These are phyloP conservation scores for sunflower (Helianthus annuus) DNA, from an alignment of 129 eudicot species.

Conservation along the genomic window HanXRQr2.0-SUNRISE NC_035445.2:79710981-79711480, in stretches of 20 bases:
- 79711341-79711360: conserved; percentile 81
- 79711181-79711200: background rate
- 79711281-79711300: conserved; percentile 90
- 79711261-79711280: conserved; percentile 95
- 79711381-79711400: conserved; percentile 88
- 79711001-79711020: too few species aligned
- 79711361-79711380: conserved; percentile 90
- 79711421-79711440: background rate
- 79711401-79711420: conserved; percentile 8
- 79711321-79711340: conserved; percentile 83
- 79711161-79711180: too few species aligned
- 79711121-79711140: too few species aligned
- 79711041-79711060: too few species aligned
- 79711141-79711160: too few species aligned
- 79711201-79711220: conserved; percentile 25
- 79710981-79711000: too few species aligned
- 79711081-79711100: too few species aligned
- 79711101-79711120: too few species aligned
- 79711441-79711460: background rate
- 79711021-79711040: too few species aligned
- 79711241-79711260: conserved; percentile 84
- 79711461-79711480: conserved; percentile 2
- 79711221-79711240: conserved; percentile 87
- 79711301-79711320: conserved; percentile 98
- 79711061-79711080: too few species aligned